Percentiles rank a stretch among this genome's conserved stretches.
phyloP scores from a whole-genome alignment of 352 stramenopile species.

The Phytophthora citrophthora region DNA sequence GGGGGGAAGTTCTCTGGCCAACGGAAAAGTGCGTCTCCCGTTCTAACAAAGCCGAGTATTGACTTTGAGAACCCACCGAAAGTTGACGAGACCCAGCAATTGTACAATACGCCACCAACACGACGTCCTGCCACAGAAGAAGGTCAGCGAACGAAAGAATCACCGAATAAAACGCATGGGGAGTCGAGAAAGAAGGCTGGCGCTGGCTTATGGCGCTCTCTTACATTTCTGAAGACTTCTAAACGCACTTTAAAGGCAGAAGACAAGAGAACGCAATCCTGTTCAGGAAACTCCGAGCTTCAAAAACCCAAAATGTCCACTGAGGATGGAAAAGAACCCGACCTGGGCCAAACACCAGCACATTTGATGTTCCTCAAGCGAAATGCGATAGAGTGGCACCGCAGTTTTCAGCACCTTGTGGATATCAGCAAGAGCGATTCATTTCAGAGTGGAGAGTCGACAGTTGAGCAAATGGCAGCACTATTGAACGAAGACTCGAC shows the following conservation, averaged over 20 bases:
- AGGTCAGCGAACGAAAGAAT: constrained; percentile 8
- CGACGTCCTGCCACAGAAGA: constrained; percentile 19
- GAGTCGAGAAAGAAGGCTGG: constrained; percentile 29
- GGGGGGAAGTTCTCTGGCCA: neutral
- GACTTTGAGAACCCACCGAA: constrained; percentile 3
- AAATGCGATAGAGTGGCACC: constrained; percentile 50
- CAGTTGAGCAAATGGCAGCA: constrained; percentile 32
- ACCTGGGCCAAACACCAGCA: constrained; percentile 10
- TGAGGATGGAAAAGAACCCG: neutral
- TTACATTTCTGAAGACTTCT: constrained; percentile 42
- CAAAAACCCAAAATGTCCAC: constrained; percentile 10
- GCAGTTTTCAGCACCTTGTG: constrained; percentile 31
- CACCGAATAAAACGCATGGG: constrained; percentile 11
- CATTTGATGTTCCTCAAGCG: constrained; percentile 36
- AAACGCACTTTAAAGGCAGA: constrained; percentile 44
- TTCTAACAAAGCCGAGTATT: constrained; percentile 8
- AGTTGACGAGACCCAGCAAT: constrained; percentile 2
- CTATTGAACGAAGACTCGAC: constrained; percentile 46
- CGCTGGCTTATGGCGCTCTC: constrained; percentile 44
- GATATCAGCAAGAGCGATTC: constrained; percentile 11
- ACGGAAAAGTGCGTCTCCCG: constrained; percentile 14
- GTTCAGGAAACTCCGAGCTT: constrained; percentile 19
- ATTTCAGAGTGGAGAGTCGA: constrained; percentile 13
- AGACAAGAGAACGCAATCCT: constrained; percentile 11
- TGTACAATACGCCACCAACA: constrained; percentile 18